These are phyloP conservation scores for Suhomyces emberorum DNA, from an alignment of 805 yeast genomes.

Conservation along the genomic window DNA sequence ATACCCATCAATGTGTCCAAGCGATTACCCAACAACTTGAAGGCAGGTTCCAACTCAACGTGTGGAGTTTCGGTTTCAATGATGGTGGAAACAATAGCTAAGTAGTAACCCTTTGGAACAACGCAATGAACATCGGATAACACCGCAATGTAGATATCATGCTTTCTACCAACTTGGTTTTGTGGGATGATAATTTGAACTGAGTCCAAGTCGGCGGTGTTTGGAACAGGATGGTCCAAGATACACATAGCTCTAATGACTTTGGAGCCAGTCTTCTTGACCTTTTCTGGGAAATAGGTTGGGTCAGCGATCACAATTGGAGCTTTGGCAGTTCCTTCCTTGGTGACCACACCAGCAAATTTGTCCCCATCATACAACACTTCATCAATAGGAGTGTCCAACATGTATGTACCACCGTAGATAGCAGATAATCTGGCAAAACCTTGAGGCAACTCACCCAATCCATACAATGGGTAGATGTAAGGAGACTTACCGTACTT, in stretches of 20 bases:
- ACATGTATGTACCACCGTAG: constrained; percentile 98
- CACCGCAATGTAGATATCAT: constrained; percentile 92
- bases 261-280: constrained; percentile 64
- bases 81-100: constrained; percentile 92
- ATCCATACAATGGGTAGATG: constrained; percentile 91
- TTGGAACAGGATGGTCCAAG: constrained; percentile 83
- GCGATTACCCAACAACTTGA: constrained; percentile 78
- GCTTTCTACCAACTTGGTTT: constrained; percentile 87
- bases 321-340: constrained; percentile 88
- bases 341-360: constrained; percentile 84
- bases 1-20: constrained; percentile 91
- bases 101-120: constrained; percentile 79
- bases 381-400: constrained; percentile 93
- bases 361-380: constrained; percentile 66
- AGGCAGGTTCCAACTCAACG: constrained; percentile 88
- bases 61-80: constrained; percentile 93
- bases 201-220: constrained; percentile 79
- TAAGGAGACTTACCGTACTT: constrained; percentile 96
- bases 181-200: constrained; percentile 95
- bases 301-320: constrained; percentile 97
- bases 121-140: constrained; percentile 88
- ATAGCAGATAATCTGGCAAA: constrained; percentile 96
- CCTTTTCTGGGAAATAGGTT: constrained; percentile 88
- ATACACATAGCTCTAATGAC: constrained; percentile 87
- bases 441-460: constrained; percentile 98